Base-by-base conservation (phyloP, 2,329 filamentous ascomycete species). In the Neonectria ditissima region DNA sequence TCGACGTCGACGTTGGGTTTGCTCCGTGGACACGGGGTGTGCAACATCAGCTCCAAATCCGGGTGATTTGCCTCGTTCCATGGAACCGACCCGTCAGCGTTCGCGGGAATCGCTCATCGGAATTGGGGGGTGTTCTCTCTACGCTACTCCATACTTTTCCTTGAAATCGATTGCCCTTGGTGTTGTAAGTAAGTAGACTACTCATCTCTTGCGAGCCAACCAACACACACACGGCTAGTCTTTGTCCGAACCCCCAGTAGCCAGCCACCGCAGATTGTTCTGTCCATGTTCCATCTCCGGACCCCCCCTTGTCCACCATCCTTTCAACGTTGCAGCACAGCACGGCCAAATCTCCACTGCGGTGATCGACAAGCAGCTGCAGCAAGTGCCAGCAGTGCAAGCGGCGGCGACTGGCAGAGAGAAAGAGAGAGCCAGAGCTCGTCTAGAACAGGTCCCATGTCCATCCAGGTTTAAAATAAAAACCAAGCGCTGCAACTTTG, bases 321-420 rank as follows among this genome's bases (percentile, higher is more conserved):
- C 16, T 37, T 37, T 37, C 3, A 8, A 14, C 34, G 34, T 37
- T 37, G 8, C 34, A 28, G 41, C 28, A n/a, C 45, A 26, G 24
- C 28, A 26, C 45, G 53, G 54, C 20, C 37, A 14, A 18, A 32
- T 26, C 55, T 34, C 61, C 55, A 59, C 53, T 16, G 20, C n/a
- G 32, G n/a, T 20, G 62, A 65, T 65, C 62, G 62, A 58, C 58
- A 13, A 13, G 39, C 48, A 51, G 54, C 34, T 59, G 48, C 55
- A 45, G 50, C 60, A 47, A 37, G 26, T 20, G 13, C 39, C 39
- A 37, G n/a, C 53, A n/a, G 28, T 50, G 20, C 37, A 44, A 51
- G 53, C 43, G 20, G 53, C 43, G 20, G 24, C 37, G 20, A 39
- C 20, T 14, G 20, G n/a, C 20, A 37, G 55, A n/a, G n/a, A n/a